Conservation (phyloP, 2,329 filamentous ascomycete species). For the Cordyceps farinosa region DNA sequence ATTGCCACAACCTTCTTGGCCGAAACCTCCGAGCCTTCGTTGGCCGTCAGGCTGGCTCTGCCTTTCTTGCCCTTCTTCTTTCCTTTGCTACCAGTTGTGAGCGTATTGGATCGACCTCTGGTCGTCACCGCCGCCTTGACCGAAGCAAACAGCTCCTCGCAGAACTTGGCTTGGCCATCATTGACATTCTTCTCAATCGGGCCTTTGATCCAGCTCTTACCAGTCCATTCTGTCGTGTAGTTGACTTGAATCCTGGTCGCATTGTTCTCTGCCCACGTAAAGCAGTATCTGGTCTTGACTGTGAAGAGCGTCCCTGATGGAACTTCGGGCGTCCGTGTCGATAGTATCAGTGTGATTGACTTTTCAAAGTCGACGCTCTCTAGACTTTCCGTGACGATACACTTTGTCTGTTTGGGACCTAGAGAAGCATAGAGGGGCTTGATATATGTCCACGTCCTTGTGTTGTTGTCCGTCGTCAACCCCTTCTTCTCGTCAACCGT, state of each 20-base stretch:
- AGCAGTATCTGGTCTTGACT: conserved; percentile 90
- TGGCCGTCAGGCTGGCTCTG: conserved; percentile 43
- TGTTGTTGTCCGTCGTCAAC: conserved; percentile 69
- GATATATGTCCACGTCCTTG: conserved; percentile 78
- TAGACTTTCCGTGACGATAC: conserved; percentile 80
- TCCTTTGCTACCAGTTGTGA: conserved; percentile 48
- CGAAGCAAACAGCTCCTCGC: conserved; percentile 71
- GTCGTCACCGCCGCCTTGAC: conserved; percentile 70
- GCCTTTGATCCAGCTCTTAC: conserved; percentile 98
- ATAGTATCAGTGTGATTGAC: conserved; percentile 74
- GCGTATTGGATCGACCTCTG: conserved; percentile 51
- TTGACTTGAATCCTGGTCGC: conserved; percentile 81
- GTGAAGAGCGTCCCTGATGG: conserved; percentile 89
- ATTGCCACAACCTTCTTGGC: conserved; percentile 38
- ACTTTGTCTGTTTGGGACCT: conserved; percentile 92
- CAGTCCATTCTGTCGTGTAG: conserved; percentile 90
- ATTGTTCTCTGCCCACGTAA: conserved; percentile 88
- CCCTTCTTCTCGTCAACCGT: conserved; percentile 83
- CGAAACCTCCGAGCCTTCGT: conserved; percentile 38
- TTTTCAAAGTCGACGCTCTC: conserved; percentile 85
- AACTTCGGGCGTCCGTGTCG: conserved; percentile 89
- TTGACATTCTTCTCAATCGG: conserved; percentile 95
- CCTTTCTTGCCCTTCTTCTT: conserved; percentile 61
- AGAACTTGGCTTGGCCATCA: conserved; percentile 81
- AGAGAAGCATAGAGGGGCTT: conserved; percentile 83